phyloP scores from a whole-genome alignment of 345 rosid species.

The Eucalyptus regnans region DNA sequence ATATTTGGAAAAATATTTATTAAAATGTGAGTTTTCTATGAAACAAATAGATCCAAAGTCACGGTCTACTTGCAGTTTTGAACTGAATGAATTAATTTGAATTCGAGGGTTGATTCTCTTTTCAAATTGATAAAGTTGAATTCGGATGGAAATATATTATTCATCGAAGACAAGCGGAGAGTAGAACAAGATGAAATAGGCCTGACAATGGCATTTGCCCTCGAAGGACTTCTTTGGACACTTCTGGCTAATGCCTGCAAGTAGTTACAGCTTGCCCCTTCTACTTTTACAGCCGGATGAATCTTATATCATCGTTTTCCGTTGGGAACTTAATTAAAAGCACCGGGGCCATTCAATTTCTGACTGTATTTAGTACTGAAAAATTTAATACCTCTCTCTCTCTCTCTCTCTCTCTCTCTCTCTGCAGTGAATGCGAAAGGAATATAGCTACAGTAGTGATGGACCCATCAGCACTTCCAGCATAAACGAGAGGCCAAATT shows the following conservation, averaged over 20 bases:
- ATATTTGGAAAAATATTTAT: no score
- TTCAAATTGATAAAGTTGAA: neutral
- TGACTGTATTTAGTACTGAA: neutral
- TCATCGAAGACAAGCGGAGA: neutral
- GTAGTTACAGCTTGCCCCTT: neutral
- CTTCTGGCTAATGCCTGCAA: neutral
- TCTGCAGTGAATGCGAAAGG: neutral
- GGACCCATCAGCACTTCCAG: neutral
- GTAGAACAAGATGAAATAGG: neutral
- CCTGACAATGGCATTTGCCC: neutral
- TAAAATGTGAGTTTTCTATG: neutral
- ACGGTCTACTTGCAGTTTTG: neutral
- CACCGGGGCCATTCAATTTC: neutral
- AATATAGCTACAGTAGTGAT: neutral
- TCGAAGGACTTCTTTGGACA: neutral
- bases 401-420: neutral
- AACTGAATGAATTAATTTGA: neutral
- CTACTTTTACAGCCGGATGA: neutral
- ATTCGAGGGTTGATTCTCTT: neutral
- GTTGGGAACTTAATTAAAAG: neutral
- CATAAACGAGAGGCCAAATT: neutral
- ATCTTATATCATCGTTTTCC: neutral
- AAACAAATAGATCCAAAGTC: neutral
- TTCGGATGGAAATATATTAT: neutral
- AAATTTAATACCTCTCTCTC: neutral